Evolutionary conservation across 148 eudicot genomes (phyloP).

Genomic region (Camellia japonica): DNA sequence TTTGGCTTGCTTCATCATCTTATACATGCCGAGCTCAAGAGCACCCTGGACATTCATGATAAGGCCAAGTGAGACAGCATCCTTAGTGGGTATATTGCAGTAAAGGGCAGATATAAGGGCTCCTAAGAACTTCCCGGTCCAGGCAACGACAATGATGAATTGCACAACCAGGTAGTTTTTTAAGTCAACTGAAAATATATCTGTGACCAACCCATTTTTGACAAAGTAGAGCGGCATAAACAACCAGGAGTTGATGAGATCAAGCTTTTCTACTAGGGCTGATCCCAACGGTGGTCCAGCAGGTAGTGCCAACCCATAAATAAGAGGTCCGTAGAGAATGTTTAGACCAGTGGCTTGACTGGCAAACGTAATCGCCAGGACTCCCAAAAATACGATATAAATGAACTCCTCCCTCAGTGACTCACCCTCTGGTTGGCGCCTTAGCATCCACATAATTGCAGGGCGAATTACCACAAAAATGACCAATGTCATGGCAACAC

Average conservation of each 20-base stretch:
- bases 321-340: constrained; percentile 12
- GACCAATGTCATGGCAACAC: constrained; percentile 9
- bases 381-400: constrained; percentile 5
- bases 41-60: constrained; percentile 17
- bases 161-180: constrained; percentile 9
- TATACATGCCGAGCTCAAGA: constrained; percentile 19
- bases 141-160: constrained; percentile 8
- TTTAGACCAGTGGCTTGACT: constrained; percentile 16
- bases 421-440: constrained; percentile 1
- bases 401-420: constrained; percentile 7
- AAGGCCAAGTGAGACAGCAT: constrained; percentile 18
- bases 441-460: background rate
- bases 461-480: constrained; percentile 8
- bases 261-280: constrained; percentile 18
- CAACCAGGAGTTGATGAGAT: constrained; percentile 15
- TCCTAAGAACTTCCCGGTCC: constrained; percentile 21
- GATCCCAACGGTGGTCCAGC: constrained; percentile 23
- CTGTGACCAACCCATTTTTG: constrained; percentile 13
- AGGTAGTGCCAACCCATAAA: constrained; percentile 19
- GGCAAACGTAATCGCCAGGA: background rate
- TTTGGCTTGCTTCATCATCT: constrained; percentile 10
- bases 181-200: constrained; percentile 8
- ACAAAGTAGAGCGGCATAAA: constrained; percentile 19
- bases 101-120: constrained; percentile 10
- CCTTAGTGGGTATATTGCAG: constrained; percentile 13